These are phyloP conservation scores for Periconia macrospinosa DNA, from an alignment of 2,329 filamentous ascomycete species.

Conservation along the genomic window DNA sequence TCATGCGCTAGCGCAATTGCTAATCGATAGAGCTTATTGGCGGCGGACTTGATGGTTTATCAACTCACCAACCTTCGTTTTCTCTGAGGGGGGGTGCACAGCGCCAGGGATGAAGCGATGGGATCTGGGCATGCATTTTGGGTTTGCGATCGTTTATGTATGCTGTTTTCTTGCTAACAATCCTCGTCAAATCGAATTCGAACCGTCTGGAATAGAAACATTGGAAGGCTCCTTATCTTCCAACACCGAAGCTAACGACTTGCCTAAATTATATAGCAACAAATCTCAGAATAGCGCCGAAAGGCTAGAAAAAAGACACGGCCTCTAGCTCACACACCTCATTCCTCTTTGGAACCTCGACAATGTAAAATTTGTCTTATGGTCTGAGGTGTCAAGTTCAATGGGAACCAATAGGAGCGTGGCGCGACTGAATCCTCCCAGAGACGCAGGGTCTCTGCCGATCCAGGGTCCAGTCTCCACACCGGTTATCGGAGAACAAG, in stretches of 20 bases:
- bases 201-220: too few species aligned
- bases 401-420: too few species aligned
- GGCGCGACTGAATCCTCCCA: background rate
- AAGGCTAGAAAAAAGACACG: too few species aligned
- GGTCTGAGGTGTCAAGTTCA: too few species aligned
- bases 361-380: too few species aligned
- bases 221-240: too few species aligned
- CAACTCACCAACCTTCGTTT: background rate
- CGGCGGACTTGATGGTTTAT: background rate
- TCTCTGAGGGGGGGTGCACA: background rate
- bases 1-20: background rate
- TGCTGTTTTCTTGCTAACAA: background rate
- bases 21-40: background rate
- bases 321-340: too few species aligned
- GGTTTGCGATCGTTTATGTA: background rate
- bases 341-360: too few species aligned
- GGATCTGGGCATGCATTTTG: background rate
- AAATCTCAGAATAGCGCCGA: too few species aligned
- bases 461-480: background rate
- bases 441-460: background rate
- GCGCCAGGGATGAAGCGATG: background rate
- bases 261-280: too few species aligned
- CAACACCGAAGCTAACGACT: too few species aligned
- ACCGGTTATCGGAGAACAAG: background rate
- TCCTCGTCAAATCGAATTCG: background rate